Base-by-base conservation (phyloP, 2,329 filamentous ascomycete genomes). In the Purpureocillium lavendulum region DNA sequence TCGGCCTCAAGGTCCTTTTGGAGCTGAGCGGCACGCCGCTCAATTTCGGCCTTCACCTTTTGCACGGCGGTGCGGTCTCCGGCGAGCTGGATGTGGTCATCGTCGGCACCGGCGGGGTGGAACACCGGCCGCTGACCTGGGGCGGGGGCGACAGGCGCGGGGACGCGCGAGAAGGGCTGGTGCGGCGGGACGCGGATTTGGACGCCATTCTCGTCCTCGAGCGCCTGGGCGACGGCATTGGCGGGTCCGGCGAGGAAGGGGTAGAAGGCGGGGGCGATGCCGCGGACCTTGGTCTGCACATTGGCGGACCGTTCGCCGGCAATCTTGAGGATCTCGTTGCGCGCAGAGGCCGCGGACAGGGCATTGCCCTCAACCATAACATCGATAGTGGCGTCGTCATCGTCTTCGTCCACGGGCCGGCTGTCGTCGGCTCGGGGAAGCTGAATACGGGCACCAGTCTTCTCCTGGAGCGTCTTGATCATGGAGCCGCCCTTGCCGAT, bases 301-400 rank as follows among this genome's bases (percentile, higher is more conserved):
- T 83, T 90, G 40, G 87, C 83, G 39, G 85, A 81, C 45, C 87
- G 82, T 62, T 96, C 88, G 52, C 83, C 84, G 40, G 87, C 87
- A 57, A 97, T 96, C 53, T 82, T 83, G 54, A 87, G 73, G 53
- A 98, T 92, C 51, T 87, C 83, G 41, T 85, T 80, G 45, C 80
- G 80, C 40, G 92, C 92, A 61, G 87, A 79, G 48, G 86, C 84
- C 38, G 87, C 87, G 41, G 89, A 86, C 44, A 95, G 75, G 12
- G 87, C 81, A 64, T 98, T 94, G 46, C 94, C 92, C 62, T 96
- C 89, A 43, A 98, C 82, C 38, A 80, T 66, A 38, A 98, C 85
- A 54, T 95, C 84, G 50, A 97, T 86, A 38, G 80, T 83, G 38
- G 77, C 75, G 54, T 95, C 87, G 47, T 94, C 87, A 34, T 92